These are phyloP conservation scores for Chaetomium fimeti DNA, from an alignment of 495 filamentous ascomycete genomes.

Conservation along the genomic window DNA sequence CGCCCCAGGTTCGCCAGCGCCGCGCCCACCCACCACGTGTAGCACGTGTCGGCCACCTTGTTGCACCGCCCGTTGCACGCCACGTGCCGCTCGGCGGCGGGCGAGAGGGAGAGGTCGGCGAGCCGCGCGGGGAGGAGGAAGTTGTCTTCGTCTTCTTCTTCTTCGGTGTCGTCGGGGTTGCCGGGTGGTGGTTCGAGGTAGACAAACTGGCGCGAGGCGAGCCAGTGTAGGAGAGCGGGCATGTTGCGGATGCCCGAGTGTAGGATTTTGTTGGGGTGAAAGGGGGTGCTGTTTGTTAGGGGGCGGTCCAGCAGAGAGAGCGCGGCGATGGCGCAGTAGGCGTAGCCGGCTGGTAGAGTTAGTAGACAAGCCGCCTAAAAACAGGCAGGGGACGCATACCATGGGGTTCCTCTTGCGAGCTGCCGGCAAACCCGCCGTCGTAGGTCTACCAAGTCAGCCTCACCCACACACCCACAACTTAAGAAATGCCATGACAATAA, in stretches of 20 bases:
- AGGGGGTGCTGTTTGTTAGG: constrained; percentile 30
- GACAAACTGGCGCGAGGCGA: constrained; percentile 62
- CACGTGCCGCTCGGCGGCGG: constrained; percentile 40
- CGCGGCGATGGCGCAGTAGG: constrained; percentile 78
- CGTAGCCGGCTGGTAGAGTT: constrained; percentile 66
- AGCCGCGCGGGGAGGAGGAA: constrained; percentile 39
- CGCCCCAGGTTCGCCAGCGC: constrained; percentile 62
- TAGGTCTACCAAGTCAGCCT: constrained; percentile 62
- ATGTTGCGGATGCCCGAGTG: constrained; percentile 39
- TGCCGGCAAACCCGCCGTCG: constrained; percentile 85
- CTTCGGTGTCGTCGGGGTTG: constrained; percentile 24
- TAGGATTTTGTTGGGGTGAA: constrained; percentile 36
- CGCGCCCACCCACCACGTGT: constrained; percentile 84
- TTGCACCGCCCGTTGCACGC: constrained; percentile 88
- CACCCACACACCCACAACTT: no score
- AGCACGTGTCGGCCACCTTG: constrained; percentile 90
- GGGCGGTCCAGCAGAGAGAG: constrained; percentile 66
- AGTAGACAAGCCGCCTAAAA: background rate
- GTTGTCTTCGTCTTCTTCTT: constrained; percentile 45
- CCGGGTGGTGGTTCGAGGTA: constrained; percentile 48
- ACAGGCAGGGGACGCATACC: constrained; percentile 50
- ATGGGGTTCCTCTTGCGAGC: constrained; percentile 80
- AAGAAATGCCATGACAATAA: background rate
- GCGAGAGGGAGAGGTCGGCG: constrained; percentile 33
- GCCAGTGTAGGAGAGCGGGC: constrained; percentile 41